Evolutionary conservation across 805 yeast species (phyloP), one percentile per base, ranked within the genome.

Genomic region (Teunomyces tritomae): DNA sequence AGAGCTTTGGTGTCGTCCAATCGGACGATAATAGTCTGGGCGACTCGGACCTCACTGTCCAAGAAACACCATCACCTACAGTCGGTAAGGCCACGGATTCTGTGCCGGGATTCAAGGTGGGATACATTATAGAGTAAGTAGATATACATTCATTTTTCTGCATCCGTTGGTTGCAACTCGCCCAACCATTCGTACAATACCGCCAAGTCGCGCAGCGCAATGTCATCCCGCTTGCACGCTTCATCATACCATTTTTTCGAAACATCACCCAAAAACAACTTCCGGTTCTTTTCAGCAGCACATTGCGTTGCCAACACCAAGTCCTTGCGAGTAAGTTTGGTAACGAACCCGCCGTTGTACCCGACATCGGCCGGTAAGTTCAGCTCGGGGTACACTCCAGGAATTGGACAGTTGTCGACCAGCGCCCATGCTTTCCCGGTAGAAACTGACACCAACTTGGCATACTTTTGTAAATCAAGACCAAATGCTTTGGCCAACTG

Each of bases 391-490:
- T 71, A 70, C 6, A 73, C 74, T 6, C 77, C 78, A 1, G 76
- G 73, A 35, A 79, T 79, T 1, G 83, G 83, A 56, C 78, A 76
- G 59, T 78, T 78, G 56, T 76, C 80, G 28, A 73, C 79, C 3
- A 78, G 65, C 10, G 82, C 78, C 83, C 83, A 78, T 3, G 77
- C 65, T 55, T 77, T 71, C 13, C 83, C 83, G 5, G 82, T 73
- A 9, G 81, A 76, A 3, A 75, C 78, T 28, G 79, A 63, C 13
- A 79, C 79, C 47, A 78, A 65, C 43, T 76, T 72, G 27, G 80
- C 76, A 55, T 77, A 77, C 47, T 66, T 62, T 36, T 70, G 58
- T 57, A 76, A 62, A 57, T 79, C 71, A 47, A 79, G 70, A 5
- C 79, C 78, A 48, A 76, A 71, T 10, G 77, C 63, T 47, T 67